Evolutionary conservation across 1,139 yeast genomes (phyloP), one percentile per base, ranked within the genome.

Genomic region (Magnusiomyces tetraspermus): DNA sequence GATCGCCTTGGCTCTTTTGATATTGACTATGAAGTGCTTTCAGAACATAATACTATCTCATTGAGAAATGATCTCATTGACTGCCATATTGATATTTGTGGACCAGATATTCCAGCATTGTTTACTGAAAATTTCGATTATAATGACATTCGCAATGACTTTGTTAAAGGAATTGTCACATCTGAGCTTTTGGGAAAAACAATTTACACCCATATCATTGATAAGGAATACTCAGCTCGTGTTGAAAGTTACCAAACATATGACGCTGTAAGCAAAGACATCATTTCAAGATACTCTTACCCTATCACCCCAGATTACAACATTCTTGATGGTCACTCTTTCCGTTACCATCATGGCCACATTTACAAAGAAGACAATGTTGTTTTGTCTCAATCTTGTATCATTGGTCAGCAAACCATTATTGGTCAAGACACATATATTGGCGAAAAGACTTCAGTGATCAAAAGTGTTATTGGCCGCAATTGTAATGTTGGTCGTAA

Each of bases 121-220:
- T 92, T 90, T 71, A 95, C 88, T 61, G 99, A 92, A 64, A 90
- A 92, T 67, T 92, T 92, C 63, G 99, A 92, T 70, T 92, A 90
- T 67, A 96, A 90, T 67, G 74, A 79, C 55, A 74, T 92, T 59
- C 78, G 99, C 68, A 75, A 77, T 46, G 98, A 92, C 69, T 92
- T 92, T 65, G 85, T 92, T 31, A 84, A 80, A 61, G 97, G 97
- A 51, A 94, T 92, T 31, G 75, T 94, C 56, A 83, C 95, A 15
- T 85, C 95, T 50, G 99, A 92, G 69, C 77, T 92, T 60, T 74
- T 92, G 61, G 92, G 90, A 60, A 92, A 92, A 66, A 86, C 94
- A 55, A 86, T 92, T 44, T 92, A 92, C 67, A 87, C 95, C 0
- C 89, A 88, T 64, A 79, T 90, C 46, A 73, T 80, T 59, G 79